phyloP scores from a whole-genome alignment of 2,329 filamentous ascomycete genomes.

The Knufia petricola region DNA sequence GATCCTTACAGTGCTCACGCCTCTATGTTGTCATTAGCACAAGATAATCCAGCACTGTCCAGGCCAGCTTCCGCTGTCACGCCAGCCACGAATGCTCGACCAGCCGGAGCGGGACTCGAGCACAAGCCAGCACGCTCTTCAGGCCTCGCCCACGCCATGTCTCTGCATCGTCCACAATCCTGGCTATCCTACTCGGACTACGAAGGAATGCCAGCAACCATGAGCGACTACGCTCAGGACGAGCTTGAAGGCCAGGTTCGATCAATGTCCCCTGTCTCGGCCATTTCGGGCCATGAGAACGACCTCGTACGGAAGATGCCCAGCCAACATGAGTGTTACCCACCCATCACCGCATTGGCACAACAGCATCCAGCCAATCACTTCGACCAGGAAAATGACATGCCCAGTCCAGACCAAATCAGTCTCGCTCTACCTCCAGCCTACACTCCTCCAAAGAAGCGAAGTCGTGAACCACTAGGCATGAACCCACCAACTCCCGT shows the following conservation, averaged over 20 bases:
- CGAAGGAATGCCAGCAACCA: constrained; percentile 19
- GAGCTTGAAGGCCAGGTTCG: constrained; percentile 17
- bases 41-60: constrained; percentile 25
- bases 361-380: background rate
- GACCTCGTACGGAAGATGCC: constrained; percentile 6
- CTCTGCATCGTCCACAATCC: constrained; percentile 15
- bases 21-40: constrained; percentile 19
- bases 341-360: background rate
- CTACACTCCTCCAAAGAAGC: constrained; percentile 14
- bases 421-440: constrained; percentile 12
- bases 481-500: constrained; percentile 39
- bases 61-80: constrained; percentile 27
- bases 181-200: constrained; percentile 23
- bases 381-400: constrained; percentile 2
- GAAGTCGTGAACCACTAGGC: constrained; percentile 32
- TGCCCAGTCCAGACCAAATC: background rate
- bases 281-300: constrained; percentile 14
- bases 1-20: constrained; percentile 20
- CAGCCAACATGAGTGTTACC: background rate
- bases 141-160: constrained; percentile 6
- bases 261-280: constrained; percentile 19
- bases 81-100: constrained; percentile 19
- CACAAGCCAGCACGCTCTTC: constrained; percentile 20
- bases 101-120: constrained; percentile 20
- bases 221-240: constrained; percentile 15